Percentiles rank a stretch among this genome's conserved stretches.
These are phyloP conservation scores for Fusarium verrucosum DNA, from an alignment of 2,329 filamentous ascomycete species.

Conservation along the genomic window DNA sequence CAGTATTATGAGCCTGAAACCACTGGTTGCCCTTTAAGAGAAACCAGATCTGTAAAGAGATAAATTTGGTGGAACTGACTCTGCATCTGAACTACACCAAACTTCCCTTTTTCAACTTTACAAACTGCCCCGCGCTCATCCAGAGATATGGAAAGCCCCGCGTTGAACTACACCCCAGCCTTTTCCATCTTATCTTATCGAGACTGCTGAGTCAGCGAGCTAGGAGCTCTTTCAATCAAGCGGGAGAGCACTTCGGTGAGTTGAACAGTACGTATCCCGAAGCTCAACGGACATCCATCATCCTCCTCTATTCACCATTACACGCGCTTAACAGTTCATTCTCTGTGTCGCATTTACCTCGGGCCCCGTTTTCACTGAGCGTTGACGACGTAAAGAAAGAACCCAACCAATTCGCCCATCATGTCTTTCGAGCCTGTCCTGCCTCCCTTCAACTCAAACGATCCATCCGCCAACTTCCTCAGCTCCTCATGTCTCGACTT, in stretches of 20 bases:
- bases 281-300: conserved; percentile 3
- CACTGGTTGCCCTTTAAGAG: conserved; percentile 29
- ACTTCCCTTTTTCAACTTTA: conserved; percentile 32
- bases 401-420: conserved; percentile 10
- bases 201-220: conserved; percentile 15
- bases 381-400: background rate
- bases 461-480: conserved; percentile 80
- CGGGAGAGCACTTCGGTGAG: conserved; percentile 6
- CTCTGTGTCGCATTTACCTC: background rate
- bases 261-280: conserved; percentile 17
- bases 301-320: background rate
- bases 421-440: conserved; percentile 80
- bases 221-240: conserved; percentile 1
- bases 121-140: conserved; percentile 23
- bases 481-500: conserved; percentile 90
- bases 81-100: conserved; percentile 19
- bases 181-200: conserved; percentile 17
- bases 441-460: conserved; percentile 74
- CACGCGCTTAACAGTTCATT: background rate
- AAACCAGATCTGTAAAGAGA: conserved; percentile 34
- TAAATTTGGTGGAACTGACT: conserved; percentile 19
- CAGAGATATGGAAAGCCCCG: conserved; percentile 23
- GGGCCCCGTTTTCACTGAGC: background rate
- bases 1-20: background rate
- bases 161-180: background rate